Evolutionary conservation across 495 filamentous ascomycete species (phyloP).

Genomic region (Aspergillus homomorphus): DNA sequence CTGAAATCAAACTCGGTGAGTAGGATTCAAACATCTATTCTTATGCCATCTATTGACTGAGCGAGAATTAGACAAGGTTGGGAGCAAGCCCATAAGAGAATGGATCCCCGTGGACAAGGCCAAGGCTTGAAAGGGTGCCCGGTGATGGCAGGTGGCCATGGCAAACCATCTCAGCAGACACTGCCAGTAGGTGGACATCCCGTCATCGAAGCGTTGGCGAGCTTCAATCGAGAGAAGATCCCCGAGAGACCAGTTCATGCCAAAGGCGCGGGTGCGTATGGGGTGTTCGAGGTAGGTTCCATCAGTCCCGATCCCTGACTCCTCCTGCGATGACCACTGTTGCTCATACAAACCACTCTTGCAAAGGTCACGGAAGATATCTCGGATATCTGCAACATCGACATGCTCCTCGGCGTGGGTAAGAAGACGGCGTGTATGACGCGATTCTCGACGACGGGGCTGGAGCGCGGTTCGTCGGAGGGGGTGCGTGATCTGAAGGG

Average conservation of each 20-base stretch:
- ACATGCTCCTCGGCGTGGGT: constrained; percentile 36
- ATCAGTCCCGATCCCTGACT: neutral
- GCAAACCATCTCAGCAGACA: too few species aligned
- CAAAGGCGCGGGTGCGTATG: constrained; percentile 7
- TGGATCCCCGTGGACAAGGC: too few species aligned
- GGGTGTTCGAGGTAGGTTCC: constrained; percentile 3
- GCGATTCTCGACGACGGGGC: constrained; percentile 61
- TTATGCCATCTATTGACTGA: too few species aligned
- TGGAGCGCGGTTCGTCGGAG: constrained; percentile 58
- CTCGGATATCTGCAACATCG: constrained; percentile 1
- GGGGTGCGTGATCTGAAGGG: constrained; percentile 57
- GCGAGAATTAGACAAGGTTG: too few species aligned
- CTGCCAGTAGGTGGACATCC: too few species aligned
- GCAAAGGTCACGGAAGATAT: constrained; percentile 2
- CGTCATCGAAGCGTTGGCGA: neutral
- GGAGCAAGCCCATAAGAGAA: too few species aligned
- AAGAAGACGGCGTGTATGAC: constrained; percentile 54
- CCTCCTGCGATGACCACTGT: neutral
- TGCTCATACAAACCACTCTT: neutral
- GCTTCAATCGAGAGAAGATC: neutral
- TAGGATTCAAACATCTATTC: too few species aligned
- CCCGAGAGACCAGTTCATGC: neutral
- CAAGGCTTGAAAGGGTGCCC: too few species aligned
- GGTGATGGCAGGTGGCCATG: too few species aligned
- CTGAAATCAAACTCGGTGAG: too few species aligned